A percentile compares a stretch with the other conserved stretches of the same genome.
Evolutionary conservation across 495 filamentous ascomycete genomes (phyloP).

Genomic region (Parmelia sp.): DNA sequence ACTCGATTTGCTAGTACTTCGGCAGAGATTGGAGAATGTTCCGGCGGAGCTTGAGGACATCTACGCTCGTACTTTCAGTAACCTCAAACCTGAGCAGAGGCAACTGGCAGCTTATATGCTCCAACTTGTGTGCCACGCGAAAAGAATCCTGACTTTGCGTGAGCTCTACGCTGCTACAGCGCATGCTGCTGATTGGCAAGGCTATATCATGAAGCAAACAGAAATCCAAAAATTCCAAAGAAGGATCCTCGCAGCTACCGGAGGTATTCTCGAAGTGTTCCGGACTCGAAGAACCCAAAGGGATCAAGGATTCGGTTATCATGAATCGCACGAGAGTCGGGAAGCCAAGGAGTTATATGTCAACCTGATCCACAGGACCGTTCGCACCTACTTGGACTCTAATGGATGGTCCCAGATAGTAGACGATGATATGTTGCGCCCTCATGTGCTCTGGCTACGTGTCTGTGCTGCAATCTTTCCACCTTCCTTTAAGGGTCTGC

Average conservation of each 20-base stretch:
- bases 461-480: neutral
- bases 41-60: slow-evolving; percentile 11
- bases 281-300: neutral
- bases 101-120: neutral
- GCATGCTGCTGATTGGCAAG: neutral
- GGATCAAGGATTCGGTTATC: no score
- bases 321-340: no score
- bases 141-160: neutral
- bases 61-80: slow-evolving; percentile 10
- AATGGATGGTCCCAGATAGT: neutral
- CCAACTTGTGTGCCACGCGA: neutral
- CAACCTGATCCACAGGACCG: neutral
- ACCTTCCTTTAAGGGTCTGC: neutral
- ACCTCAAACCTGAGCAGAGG: slow-evolving; percentile 1
- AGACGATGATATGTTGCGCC: neutral
- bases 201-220: neutral
- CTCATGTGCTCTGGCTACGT: neutral
- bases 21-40: slow-evolving; percentile 2
- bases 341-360: neutral
- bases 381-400: neutral
- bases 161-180: neutral
- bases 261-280: neutral
- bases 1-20: neutral
- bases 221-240: neutral
- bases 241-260: neutral